Evolutionary conservation across 768 basidiomycete genomes (phyloP).

Genomic region (Goffeauzyma gilvescens): DNA sequence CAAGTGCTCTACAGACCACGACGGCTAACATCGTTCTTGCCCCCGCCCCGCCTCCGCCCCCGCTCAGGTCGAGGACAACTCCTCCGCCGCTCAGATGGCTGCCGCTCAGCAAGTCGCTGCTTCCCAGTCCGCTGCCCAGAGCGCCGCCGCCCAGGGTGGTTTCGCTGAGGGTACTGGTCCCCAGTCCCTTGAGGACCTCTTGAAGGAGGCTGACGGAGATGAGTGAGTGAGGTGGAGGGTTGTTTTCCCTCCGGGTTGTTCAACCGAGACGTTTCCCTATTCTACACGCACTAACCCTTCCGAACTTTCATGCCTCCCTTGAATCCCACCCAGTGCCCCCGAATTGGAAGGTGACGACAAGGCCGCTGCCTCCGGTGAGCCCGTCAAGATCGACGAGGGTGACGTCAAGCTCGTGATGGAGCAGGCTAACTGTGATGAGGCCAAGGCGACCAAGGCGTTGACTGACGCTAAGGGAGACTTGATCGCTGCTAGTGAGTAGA

Average conservation of each 20-base stretch:
- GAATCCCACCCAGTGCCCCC: slow-evolving; percentile 25
- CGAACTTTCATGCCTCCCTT: background rate
- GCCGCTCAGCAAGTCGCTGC: slow-evolving; percentile 55
- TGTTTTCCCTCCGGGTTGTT: background rate
- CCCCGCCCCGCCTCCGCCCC: too few species aligned
- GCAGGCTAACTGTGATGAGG: slow-evolving; percentile 71
- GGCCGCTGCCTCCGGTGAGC: slow-evolving; percentile 11
- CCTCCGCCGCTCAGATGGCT: slow-evolving; percentile 25
- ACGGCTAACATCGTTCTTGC: too few species aligned
- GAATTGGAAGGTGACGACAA: slow-evolving; percentile 18
- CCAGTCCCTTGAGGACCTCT: slow-evolving; percentile 39
- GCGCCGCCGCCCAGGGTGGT: slow-evolving; percentile 38
- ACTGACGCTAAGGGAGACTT: slow-evolving; percentile 84
- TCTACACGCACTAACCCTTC: too few species aligned
- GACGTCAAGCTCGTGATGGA: slow-evolving; percentile 88
- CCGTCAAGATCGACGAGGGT: slow-evolving; percentile 49
- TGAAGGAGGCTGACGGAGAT: slow-evolving; percentile 14
- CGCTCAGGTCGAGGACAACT: slow-evolving; percentile 22
- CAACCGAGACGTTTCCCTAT: too few species aligned
- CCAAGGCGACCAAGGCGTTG: slow-evolving; percentile 74
- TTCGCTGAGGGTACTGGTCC: slow-evolving; percentile 53
- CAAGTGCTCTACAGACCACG: too few species aligned
- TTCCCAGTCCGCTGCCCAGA: slow-evolving; percentile 32
- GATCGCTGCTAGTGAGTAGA: slow-evolving; percentile 92
- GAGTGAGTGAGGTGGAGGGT: slow-evolving; percentile 25